Evolutionary conservation across 1,284 basidiomycete genomes (phyloP).

Genomic region (Ganoderma resinaceum): DNA sequence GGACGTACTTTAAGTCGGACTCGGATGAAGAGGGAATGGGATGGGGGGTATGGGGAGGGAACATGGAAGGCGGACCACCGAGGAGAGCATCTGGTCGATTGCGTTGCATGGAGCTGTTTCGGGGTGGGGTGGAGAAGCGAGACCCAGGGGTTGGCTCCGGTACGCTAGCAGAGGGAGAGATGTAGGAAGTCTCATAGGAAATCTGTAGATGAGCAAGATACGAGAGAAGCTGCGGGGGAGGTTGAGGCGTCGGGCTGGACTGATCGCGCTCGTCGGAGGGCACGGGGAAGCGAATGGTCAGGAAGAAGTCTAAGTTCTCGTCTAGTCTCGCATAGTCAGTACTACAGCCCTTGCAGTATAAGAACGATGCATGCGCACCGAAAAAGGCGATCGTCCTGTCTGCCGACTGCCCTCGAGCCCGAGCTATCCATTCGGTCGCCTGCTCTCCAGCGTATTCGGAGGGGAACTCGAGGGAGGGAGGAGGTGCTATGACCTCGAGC

Average conservation of each 20-base stretch:
- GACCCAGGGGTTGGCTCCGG: conserved; percentile 28
- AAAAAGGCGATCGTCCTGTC: conserved; percentile 72
- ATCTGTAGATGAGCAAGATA: conserved; percentile 79
- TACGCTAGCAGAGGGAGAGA: conserved; percentile 55
- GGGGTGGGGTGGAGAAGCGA: conserved; percentile 36
- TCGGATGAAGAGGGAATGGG: conserved; percentile 75
- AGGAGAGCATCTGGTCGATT: conserved; percentile 43
- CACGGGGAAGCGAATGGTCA: conserved; percentile 47
- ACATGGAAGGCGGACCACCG: conserved; percentile 61
- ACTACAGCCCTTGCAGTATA: neutral
- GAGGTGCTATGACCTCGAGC: conserved; percentile 72
- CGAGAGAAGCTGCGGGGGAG: conserved; percentile 63
- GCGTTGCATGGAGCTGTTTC: conserved; percentile 37
- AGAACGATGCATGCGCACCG: conserved; percentile 52
- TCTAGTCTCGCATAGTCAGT: conserved; percentile 46
- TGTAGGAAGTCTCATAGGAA: conserved; percentile 83
- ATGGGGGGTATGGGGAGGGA: conserved; percentile 78
- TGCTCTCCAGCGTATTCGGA: conserved; percentile 42
- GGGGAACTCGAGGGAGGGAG: conserved; percentile 67
- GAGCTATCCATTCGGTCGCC: conserved; percentile 63
- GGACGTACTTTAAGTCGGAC: conserved; percentile 74
- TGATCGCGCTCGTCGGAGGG: conserved; percentile 44
- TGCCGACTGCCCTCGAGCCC: conserved; percentile 31
- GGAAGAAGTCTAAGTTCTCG: conserved; percentile 76
- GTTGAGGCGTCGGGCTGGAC: conserved; percentile 44